These are phyloP conservation scores for Colletotrichum sp. DNA, from an alignment of 2,329 filamentous ascomycete species.

Conservation along the genomic window DNA sequence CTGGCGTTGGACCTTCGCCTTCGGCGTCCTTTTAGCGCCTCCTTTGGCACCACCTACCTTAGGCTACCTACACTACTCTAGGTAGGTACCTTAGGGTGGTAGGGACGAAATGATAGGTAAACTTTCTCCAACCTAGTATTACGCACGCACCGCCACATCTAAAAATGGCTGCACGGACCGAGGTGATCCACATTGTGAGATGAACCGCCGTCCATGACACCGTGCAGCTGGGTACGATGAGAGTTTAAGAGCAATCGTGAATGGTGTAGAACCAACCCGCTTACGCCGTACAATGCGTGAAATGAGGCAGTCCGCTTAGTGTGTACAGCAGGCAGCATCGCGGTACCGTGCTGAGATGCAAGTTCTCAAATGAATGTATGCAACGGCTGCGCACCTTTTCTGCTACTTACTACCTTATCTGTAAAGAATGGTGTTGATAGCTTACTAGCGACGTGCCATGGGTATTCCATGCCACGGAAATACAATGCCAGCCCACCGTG, in stretches of 20 bases:
- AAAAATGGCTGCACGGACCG: background rate
- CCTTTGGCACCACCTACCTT: background rate
- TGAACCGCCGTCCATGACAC: background rate
- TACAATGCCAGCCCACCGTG: background rate
- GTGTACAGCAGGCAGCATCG: background rate
- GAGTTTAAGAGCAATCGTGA: too few relatives aligned
- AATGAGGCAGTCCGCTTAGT: background rate
- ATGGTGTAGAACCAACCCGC: too few relatives aligned
- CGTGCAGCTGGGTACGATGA: background rate
- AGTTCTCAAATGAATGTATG: background rate
- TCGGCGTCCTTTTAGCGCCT: background rate
- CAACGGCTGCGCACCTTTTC: background rate
- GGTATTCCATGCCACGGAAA: background rate
- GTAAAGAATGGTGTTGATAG: background rate
- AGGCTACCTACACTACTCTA: background rate
- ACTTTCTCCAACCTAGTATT: background rate
- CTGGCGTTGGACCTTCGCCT: background rate
- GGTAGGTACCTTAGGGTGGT: background rate
- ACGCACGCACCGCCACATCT: constrained; percentile 4
- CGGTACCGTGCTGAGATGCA: background rate
- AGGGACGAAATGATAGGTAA: background rate
- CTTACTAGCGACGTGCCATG: background rate
- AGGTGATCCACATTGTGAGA: background rate
- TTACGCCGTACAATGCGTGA: background rate
- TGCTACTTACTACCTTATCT: background rate